phyloP scores from a whole-genome alignment of 495 filamentous ascomycete species.

The Aspergillus ostianus region DNA sequence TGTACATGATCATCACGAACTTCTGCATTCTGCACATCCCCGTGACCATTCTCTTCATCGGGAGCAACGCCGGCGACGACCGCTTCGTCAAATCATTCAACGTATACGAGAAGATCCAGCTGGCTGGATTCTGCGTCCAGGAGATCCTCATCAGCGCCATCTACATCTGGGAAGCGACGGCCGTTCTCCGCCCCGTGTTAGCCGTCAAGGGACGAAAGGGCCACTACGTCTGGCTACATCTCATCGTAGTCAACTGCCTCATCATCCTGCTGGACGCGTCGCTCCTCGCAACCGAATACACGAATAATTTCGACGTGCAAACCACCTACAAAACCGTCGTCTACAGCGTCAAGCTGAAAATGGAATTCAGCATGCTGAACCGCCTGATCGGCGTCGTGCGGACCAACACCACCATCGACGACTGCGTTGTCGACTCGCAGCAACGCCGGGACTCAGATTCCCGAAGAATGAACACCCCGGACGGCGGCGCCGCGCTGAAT shows the following conservation, averaged over 20 bases:
- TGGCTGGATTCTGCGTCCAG: constrained; percentile 42
- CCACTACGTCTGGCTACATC: constrained; percentile 34
- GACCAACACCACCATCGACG: background rate
- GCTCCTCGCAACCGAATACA: constrained; percentile 36
- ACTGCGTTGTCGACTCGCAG: background rate
- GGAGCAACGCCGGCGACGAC: constrained; percentile 23
- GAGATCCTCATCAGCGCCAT: constrained; percentile 48
- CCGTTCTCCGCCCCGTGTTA: constrained; percentile 32
- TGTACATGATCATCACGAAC: constrained; percentile 37
- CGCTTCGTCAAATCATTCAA: constrained; percentile 29
- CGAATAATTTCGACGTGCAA: constrained; percentile 38
- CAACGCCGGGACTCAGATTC: background rate
- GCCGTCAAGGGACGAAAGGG: constrained; percentile 26
- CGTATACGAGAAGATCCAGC: constrained; percentile 42
- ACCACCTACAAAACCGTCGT: constrained; percentile 42
- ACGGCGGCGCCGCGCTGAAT: background rate
- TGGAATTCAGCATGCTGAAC: constrained; percentile 52
- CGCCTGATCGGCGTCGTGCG: constrained; percentile 32
- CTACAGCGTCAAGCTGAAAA: constrained; percentile 53
- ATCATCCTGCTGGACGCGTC: constrained; percentile 39
- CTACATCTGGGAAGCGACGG: constrained; percentile 46
- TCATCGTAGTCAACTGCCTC: constrained; percentile 45
- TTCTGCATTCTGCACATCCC: constrained; percentile 34
- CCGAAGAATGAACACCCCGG: background rate
- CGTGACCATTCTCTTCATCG: constrained; percentile 28